Base-by-base conservation (phyloP, 345 rosid genomes). In the Pugionium dolabratum region DNA sequence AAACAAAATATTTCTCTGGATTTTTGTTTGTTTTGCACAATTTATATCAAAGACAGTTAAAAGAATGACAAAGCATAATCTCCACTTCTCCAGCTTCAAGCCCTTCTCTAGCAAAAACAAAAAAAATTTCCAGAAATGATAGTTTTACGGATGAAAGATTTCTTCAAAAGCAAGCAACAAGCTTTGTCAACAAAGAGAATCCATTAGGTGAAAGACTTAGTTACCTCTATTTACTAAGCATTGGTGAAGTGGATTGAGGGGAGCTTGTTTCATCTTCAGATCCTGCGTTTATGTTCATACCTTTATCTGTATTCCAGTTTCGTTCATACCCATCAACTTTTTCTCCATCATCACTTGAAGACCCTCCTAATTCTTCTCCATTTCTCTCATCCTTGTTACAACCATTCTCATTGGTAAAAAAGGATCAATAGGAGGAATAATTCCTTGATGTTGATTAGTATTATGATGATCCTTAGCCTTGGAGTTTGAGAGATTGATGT, bases 321-420 rank as follows among this genome's bases (percentile, higher is more conserved):
- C 46, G 37, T 54, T 65, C 52, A 34, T 79, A 66, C 64, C 69
- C 63, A 71, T 67, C 54, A 42, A 50, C 49, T 60, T 54, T 71
- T 9, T 67, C 78, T 62, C 47, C 64, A 53, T 62, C 45, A 35
- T 78, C 62, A 25, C 62, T 52, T 35, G 64, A 67, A 54, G 68
- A 60, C 40, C 69, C 5, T 61, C 64, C 25, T 34, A 59, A 40
- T 41, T 54, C 62, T 25, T n/a, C 67, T 63, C 30, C 78, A 57
- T 67, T 64, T 32, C 56, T 72, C 48, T 6, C 62, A 51, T 77
- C 85, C 47, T 78, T 80, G 67, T 40, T 67, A 10, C 83, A 64
- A 69, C 72, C 82, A 69, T 78, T 75, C 37, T 74, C 77, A 48
- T 86, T 79, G 73, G 82, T 51, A 59, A 75, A 66, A 74, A 69